Base-by-base conservation (phyloP, 2,329 filamentous ascomycete genomes). In the Ophiocordyceps camponoti-leonardi region DNA sequence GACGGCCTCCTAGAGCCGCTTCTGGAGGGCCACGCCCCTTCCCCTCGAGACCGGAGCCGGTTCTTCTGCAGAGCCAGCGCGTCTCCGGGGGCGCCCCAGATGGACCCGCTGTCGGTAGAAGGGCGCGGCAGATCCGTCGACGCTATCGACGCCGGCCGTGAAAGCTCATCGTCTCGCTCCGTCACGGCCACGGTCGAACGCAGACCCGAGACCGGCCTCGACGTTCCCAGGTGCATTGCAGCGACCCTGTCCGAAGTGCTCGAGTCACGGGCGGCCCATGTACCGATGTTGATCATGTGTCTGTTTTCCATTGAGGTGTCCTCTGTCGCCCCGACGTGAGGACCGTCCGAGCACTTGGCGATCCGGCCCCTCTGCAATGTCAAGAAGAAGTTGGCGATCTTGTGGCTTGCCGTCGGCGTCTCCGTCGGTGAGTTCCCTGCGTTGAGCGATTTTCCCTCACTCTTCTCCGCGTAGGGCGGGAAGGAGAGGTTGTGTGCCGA, bases 1-100 rank as follows among this genome's bases (percentile, higher is more conserved):
- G 86, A 94, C 14, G 85, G 84, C 33, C 88, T 75, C 44, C 88
- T 76, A 31, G 87, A 94, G 8, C 82, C 80, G 53, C 78, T 83
- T 37, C 83, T 69, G 1, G 73, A 76, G 19, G 60, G 53, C 72
- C 73, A 77, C 12, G 64, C 61, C 22, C 63, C 64, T 30, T 69
- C 67, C n/a, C 71, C 68, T 0, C 65, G 61, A 6, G 84, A 83
- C 81, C 82, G 92, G 1, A 82, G 65, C 43, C 77, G 71, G 46
- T 67, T 73, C 43, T 75, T 80, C 33, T 71, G 65, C 3, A 68
- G 55, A 2, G 64, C 63, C 3, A 62, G 61, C 14, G 60, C 58
- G 14, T 68, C 65, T n/a, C 61, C 63, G 0, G 67, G 67, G 1
- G 72, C 71, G 58, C 79, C 82, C 63, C 83, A 86, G 49, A 87